A percentile compares a stretch with the other conserved stretches of the same genome.
Conservation (phyloP, 2,329 filamentous ascomycete genomes). For the Diaporthe destruens region DNA sequence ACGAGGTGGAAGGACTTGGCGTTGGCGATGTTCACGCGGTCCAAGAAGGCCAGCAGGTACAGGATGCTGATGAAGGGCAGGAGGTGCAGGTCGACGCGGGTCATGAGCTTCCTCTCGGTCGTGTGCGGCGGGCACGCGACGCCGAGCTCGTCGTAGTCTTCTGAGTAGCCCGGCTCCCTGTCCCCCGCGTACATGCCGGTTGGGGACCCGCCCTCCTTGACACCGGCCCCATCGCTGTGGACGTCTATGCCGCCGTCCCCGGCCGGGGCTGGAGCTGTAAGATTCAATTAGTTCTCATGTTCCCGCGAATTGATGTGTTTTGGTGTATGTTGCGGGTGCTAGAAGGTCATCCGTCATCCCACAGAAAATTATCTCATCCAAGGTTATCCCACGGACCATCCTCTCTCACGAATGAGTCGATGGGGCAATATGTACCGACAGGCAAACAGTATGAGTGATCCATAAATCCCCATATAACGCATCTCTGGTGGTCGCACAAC, state of each 20-base stretch:
- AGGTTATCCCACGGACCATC: too few species aligned
- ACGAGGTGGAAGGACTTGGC: constrained; percentile 76
- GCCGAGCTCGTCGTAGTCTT: constrained; percentile 50
- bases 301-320: too few species aligned
- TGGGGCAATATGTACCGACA: neutral
- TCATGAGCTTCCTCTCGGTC: constrained; percentile 74
- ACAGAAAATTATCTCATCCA: neutral
- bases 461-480: too few species aligned
- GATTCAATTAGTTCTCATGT: neutral
- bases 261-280: constrained; percentile 3
- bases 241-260: neutral
- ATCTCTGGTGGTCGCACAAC: neutral
- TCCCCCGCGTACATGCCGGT: constrained; percentile 16
- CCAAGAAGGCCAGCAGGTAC: constrained; percentile 78
- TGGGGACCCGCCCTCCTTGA: constrained; percentile 33
- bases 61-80: constrained; percentile 80
- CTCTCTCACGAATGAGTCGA: neutral
- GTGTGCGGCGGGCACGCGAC: constrained; percentile 64
- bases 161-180: constrained; percentile 36
- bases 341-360: neutral
- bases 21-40: constrained; percentile 85
- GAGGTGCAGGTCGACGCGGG: constrained; percentile 78
- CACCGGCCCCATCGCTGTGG: neutral
- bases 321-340: neutral
- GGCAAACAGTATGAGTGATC: neutral